Base-by-base conservation (phyloP, 257 asterid genomes). In the Penstemon davidsonii region DNA sequence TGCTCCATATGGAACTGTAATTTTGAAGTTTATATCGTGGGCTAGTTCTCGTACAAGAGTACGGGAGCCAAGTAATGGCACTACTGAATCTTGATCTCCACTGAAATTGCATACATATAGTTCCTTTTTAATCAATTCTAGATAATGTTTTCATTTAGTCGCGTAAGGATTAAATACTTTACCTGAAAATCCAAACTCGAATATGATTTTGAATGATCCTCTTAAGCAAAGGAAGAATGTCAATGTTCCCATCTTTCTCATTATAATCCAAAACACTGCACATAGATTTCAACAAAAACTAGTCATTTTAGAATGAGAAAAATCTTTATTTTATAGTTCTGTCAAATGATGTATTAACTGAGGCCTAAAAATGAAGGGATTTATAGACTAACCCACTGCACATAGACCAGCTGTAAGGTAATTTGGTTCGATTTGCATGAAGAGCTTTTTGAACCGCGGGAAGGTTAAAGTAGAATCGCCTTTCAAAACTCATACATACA, bases 71-170 rank as follows among this genome's bases (percentile, higher is more conserved):
- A 94, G 87, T 73, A 94, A 79, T 37, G 99, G 97, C 4, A 91
- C 96, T 1, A 94, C 99, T 10, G 99, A 88, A 81, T 94, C 99
- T 85, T 94, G 99, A 83, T 94, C 97, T 10, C 99, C 99, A 46
- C 99, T 94, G 91, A 9, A 64, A 5, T 40, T 47, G 37, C 5
- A 62, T 3, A 7, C 8, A 11, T 18, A 15, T 56, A 55, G 58
- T 62, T 44, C 55, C 44, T 7, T 44, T 54, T 0, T 25, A 25
- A 25, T 72, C 44, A 44, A 37, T 36, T 8, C 38, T 37, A 46
- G 57, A 55, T 33, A 41, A 13, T 61, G 33, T 55, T 49, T 55
- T 7, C 36, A 12, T 39, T 38, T 55, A 44, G 39, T 63, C 6
- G 8, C 66, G 18, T 37, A 6, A 42, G 2, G 56, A 62, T 38